Evolutionary conservation across 805 yeast genomes (phyloP).

Genomic region (Vanderwaltozyma tropicalis): DNA sequence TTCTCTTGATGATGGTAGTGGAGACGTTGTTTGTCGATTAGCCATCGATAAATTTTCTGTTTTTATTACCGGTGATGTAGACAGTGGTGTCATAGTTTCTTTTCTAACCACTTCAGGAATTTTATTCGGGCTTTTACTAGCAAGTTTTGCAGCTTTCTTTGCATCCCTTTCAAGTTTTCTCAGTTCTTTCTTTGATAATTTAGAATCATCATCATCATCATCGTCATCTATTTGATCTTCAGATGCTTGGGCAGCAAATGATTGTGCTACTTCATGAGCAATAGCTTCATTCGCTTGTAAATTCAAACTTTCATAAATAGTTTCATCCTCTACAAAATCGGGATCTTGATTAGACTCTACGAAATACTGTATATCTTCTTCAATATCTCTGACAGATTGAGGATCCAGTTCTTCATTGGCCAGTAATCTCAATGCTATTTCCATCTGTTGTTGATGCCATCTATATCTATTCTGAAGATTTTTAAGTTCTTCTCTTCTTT

Average conservation of each 20-base stretch:
- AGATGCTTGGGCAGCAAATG: constrained; percentile 23
- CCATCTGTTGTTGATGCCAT: constrained; percentile 73
- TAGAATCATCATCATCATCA: constrained; percentile 11
- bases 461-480: constrained; percentile 58
- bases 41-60: constrained; percentile 2
- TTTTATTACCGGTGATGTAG: constrained; percentile 2
- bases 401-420: constrained; percentile 78
- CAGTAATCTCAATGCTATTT: constrained; percentile 61
- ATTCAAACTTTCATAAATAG: constrained; percentile 77
- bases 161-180: constrained; percentile 29
- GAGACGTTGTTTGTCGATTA: constrained; percentile 3
- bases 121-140: constrained; percentile 19
- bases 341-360: constrained; percentile 87
- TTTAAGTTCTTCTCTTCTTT: constrained; percentile 41
- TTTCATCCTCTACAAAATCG: constrained; percentile 88
- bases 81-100: not conserved
- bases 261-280: constrained; percentile 40
- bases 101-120: not conserved
- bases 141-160: constrained; percentile 27
- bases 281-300: constrained; percentile 49
- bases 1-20: not conserved
- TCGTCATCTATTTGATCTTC: constrained; percentile 18
- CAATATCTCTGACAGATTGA: constrained; percentile 60
- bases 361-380: constrained; percentile 84
- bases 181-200: constrained; percentile 26